Conservation (phyloP, 2,329 filamentous ascomycete species). For the Sporothrix dimorphospora region DNA sequence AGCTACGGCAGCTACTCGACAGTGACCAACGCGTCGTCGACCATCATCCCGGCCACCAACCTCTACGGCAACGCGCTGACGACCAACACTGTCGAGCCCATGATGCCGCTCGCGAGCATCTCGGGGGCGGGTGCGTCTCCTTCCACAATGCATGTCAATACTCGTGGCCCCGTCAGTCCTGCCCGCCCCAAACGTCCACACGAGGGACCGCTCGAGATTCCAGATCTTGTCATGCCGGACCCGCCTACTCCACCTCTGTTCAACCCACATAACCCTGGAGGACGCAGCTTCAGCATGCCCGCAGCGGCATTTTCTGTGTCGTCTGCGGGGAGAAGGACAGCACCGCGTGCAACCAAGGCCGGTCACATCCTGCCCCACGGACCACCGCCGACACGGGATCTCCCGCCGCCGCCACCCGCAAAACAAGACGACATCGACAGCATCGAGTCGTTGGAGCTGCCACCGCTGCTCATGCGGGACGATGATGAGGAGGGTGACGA, state of each 20-base stretch:
- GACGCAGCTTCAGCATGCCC: conserved; percentile 26
- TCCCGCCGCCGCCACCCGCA: conserved; percentile 41
- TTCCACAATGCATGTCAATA: neutral
- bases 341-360: neutral
- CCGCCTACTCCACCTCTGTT: conserved; percentile 26
- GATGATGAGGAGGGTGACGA: neutral
- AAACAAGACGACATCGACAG: conserved; percentile 10
- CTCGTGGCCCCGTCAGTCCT: conserved; percentile 37
- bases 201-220: conserved; percentile 44
- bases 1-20: conserved; percentile 30
- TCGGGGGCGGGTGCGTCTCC: neutral
- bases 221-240: conserved; percentile 40
- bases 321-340: neutral
- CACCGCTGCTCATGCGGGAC: conserved; percentile 10
- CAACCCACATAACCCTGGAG: neutral
- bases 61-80: conserved; percentile 31
- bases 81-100: conserved; percentile 26
- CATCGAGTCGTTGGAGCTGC: conserved; percentile 23
- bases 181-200: conserved; percentile 44
- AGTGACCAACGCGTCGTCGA: neutral
- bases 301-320: conserved; percentile 11
- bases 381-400: conserved; percentile 51
- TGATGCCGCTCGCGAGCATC: conserved; percentile 7
- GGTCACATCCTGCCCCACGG: conserved; percentile 38
- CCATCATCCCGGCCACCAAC: neutral